Conservation (phyloP, 2,329 filamentous ascomycete genomes). For the Blumeria hordei region DNA sequence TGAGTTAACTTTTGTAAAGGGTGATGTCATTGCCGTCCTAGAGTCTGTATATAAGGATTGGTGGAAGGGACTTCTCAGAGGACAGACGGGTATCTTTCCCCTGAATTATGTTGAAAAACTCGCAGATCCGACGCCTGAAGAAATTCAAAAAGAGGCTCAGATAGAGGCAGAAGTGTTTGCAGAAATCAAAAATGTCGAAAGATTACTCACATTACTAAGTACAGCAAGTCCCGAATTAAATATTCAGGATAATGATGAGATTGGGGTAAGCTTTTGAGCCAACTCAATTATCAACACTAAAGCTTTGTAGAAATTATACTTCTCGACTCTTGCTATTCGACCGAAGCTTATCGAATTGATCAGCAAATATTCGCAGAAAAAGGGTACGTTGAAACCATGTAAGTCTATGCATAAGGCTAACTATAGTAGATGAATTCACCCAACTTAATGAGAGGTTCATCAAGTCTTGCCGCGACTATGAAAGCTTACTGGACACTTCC, state of each 20-base stretch:
- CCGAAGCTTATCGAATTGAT: conserved; percentile 96
- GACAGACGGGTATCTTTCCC: conserved; percentile 92
- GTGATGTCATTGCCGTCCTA: conserved; percentile 87
- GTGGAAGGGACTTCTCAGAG: conserved; percentile 91
- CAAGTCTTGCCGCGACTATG: conserved; percentile 90
- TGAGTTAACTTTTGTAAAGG: conserved; percentile 87
- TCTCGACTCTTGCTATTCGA: conserved; percentile 78
- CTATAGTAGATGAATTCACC: conserved; percentile 69
- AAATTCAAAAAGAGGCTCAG: conserved; percentile 82
- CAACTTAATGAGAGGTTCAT: conserved; percentile 99
- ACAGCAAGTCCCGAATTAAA: conserved; percentile 58
- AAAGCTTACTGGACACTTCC: conserved; percentile 80
- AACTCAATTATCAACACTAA: conserved; percentile 13
- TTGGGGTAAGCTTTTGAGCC: conserved; percentile 34
- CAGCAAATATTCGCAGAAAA: conserved; percentile 98
- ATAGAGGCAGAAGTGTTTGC: conserved; percentile 72
- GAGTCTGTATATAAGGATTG: conserved; percentile 98
- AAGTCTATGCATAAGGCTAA: conserved; percentile 5
- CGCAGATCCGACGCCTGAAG: conserved; percentile 78
- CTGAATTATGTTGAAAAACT: conserved; percentile 98
- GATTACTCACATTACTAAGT: conserved; percentile 70
- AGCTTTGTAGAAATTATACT: conserved; percentile 42
- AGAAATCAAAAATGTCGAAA: conserved; percentile 56
- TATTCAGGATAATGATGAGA: conserved; percentile 89
- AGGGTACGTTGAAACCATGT: conserved; percentile 31